These are phyloP conservation scores for Aureobasidium sp. DNA, from an alignment of 2,329 filamentous ascomycete genomes.

Conservation along the genomic window DNA sequence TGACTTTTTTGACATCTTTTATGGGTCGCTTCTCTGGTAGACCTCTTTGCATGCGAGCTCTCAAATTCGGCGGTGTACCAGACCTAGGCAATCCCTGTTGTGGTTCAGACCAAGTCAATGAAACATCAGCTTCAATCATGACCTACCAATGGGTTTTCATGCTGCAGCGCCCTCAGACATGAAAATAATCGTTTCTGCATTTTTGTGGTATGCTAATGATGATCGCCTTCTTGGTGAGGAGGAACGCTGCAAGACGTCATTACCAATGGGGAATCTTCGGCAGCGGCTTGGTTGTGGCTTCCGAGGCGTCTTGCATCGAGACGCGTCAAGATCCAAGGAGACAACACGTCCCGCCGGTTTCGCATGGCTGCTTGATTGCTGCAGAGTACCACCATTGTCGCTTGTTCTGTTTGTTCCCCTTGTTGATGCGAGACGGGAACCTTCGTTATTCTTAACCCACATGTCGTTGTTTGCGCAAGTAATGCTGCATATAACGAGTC, in stretches of 20 bases:
- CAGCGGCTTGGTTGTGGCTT: background rate
- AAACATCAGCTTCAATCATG: conserved; percentile 14
- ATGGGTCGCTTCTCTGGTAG: conserved; percentile 77
- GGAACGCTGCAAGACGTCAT: background rate
- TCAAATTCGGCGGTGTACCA: conserved; percentile 57
- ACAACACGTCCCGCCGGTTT: conserved; percentile 9
- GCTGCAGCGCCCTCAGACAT: conserved; percentile 44
- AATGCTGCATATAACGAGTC: conserved; percentile 12
- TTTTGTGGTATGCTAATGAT: background rate
- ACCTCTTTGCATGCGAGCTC: conserved; percentile 65
- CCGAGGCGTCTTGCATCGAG: conserved; percentile 3
- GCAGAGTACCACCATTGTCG: background rate
- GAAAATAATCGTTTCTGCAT: conserved; percentile 49
- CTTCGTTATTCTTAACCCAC: conserved; percentile 7
- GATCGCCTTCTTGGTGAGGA: background rate
- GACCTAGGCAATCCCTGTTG: conserved; percentile 76
- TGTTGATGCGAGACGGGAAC: background rate
- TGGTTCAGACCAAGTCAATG: background rate
- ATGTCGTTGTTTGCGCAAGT: conserved; percentile 15
- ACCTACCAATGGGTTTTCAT: conserved; percentile 82
- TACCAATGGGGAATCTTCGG: conserved; percentile 8
- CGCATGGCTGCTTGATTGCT: background rate
- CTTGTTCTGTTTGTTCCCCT: conserved; percentile 9
- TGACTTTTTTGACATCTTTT: conserved; percentile 77
- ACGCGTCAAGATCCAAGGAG: conserved; percentile 10